These are phyloP conservation scores for Bryoerythrophyllum caledonicum DNA, from an alignment of 225 moss, liverwort and hornwort species.

Conservation along the genomic window DNA sequence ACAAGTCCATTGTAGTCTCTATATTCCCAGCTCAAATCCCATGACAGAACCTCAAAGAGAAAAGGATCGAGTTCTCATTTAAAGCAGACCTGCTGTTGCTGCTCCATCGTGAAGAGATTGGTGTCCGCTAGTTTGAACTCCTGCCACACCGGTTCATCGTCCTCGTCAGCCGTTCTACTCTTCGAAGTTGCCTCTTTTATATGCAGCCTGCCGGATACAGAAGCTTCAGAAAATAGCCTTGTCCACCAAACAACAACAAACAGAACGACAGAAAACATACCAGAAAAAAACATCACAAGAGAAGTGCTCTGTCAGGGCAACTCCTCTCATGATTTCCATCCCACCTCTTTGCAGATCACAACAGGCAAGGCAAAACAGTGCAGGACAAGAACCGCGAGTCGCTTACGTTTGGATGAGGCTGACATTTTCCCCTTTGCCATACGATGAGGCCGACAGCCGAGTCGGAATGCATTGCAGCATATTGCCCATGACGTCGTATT, in stretches of 20 bases:
- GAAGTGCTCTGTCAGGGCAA: neutral
- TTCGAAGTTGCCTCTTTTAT: constrained; percentile 76
- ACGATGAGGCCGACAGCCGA: constrained; percentile 57
- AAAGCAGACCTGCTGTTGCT: constrained; percentile 87
- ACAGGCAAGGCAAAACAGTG: neutral
- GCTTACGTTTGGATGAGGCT: constrained; percentile 85
- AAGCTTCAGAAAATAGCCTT: neutral
- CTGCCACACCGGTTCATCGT: constrained; percentile 73
- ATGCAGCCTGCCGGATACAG: constrained; percentile 58
- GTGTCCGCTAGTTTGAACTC: constrained; percentile 83
- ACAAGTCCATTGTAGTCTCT: neutral
- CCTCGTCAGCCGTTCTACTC: constrained; percentile 66
- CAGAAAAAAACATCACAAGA: neutral
- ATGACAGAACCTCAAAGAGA: too few species aligned
- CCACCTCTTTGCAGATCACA: too few species aligned
- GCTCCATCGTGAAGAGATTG: constrained; percentile 73
- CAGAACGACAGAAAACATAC: neutral
- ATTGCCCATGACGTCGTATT: constrained; percentile 80
- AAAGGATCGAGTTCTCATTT: too few species aligned
- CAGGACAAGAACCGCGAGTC: neutral
- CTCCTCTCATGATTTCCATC: too few species aligned
- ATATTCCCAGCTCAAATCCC: neutral
- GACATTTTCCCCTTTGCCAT: constrained; percentile 71
- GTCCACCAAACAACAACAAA: neutral
- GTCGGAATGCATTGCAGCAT: constrained; percentile 75